These are phyloP conservation scores for Catunica adiposa DNA, from an alignment of 2,329 filamentous ascomycete species.

Conservation along the genomic window DNA sequence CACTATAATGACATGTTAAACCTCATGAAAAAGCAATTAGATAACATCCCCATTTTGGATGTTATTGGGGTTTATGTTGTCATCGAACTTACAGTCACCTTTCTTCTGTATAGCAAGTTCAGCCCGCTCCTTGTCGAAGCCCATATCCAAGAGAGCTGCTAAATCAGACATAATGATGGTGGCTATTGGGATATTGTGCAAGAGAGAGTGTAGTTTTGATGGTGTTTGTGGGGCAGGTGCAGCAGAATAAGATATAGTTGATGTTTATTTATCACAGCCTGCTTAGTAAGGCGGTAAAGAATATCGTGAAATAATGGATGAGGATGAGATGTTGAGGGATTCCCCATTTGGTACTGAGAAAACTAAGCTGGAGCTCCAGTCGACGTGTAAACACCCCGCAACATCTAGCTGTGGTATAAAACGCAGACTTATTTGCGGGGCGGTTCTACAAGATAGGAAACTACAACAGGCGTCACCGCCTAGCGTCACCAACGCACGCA, in stretches of 20 bases:
- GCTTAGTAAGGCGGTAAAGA: no score
- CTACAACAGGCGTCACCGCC: neutral
- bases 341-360: neutral
- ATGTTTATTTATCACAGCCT: no score
- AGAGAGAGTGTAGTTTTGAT: neutral
- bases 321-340: neutral
- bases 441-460: neutral
- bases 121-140: conserved; percentile 69
- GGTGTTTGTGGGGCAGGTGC: neutral
- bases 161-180: conserved; percentile 42
- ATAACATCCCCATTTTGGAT: no score
- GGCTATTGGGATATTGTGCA: neutral
- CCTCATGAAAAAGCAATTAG: no score
- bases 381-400: neutral
- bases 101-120: conserved; percentile 71
- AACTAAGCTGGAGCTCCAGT: neutral
- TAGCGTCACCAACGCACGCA: no score
- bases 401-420: neutral
- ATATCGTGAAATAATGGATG: neutral
- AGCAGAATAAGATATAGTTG: neutral
- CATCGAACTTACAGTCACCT: conserved; percentile 58
- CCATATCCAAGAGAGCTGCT: conserved; percentile 49
- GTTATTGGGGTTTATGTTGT: no score
- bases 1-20: conserved; percentile 33
- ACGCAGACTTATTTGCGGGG: neutral